These are phyloP conservation scores for Stagonosporopsis cucurbitacearum DNA, from an alignment of 2,329 filamentous ascomycete genomes.

Conservation along the genomic window DNA sequence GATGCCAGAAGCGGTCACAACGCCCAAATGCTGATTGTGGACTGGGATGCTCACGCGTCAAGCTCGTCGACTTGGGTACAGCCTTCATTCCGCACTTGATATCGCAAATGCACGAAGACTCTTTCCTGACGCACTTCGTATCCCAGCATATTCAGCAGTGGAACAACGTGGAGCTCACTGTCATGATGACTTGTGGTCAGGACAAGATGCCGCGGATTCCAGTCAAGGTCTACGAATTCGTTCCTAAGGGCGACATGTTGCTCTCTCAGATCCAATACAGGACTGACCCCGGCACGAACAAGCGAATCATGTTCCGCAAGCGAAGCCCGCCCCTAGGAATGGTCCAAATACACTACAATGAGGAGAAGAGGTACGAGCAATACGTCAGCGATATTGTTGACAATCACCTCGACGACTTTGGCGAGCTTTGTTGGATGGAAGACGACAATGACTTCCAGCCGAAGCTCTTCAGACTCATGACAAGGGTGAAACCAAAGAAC, in stretches of 20 bases:
- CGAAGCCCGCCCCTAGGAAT: slow-evolving; percentile 56
- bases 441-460: slow-evolving; percentile 55
- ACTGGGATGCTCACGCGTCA: slow-evolving; percentile 55
- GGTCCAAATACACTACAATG: slow-evolving; percentile 53
- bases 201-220: slow-evolving; percentile 50
- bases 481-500: slow-evolving; percentile 45
- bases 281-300: slow-evolving; percentile 46
- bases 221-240: slow-evolving; percentile 57
- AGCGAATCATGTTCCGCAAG: slow-evolving; percentile 42
- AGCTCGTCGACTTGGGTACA: slow-evolving; percentile 52
- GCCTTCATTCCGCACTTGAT: slow-evolving; percentile 54
- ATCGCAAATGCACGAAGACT: slow-evolving; percentile 52
- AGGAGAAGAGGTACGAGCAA: slow-evolving; percentile 53
- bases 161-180: slow-evolving; percentile 47
- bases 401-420: slow-evolving; percentile 51
- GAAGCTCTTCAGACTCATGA: slow-evolving; percentile 52
- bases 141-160: slow-evolving; percentile 47
- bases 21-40: slow-evolving; percentile 50
- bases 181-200: slow-evolving; percentile 54
- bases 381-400: slow-evolving; percentile 54
- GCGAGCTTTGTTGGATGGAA: slow-evolving; percentile 53
- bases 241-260: slow-evolving; percentile 50
- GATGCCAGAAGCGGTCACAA: slow-evolving; percentile 49
- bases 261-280: slow-evolving; percentile 52
- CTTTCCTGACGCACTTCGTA: slow-evolving; percentile 51